Evolutionary conservation across 495 filamentous ascomycete species (phyloP).

Genomic region (Neurospora sp.): DNA sequence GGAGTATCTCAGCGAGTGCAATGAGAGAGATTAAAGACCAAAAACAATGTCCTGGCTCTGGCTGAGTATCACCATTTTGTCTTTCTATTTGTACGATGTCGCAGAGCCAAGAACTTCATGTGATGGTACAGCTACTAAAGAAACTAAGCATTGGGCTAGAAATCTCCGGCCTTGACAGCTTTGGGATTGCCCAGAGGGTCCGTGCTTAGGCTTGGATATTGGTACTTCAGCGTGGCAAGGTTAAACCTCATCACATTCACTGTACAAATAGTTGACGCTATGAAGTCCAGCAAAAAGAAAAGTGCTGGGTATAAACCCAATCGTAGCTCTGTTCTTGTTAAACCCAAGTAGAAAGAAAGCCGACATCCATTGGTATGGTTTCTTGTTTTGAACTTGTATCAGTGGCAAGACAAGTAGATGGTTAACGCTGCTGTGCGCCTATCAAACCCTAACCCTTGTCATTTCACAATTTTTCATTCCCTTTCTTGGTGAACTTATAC

Average conservation of each 20-base stretch:
- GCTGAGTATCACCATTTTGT: neutral
- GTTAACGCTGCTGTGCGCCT: neutral
- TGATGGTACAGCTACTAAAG: neutral
- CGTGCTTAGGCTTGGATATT: neutral
- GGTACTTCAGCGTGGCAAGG: neutral
- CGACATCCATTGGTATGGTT: neutral
- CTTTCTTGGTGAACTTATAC: neutral
- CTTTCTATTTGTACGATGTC: neutral
- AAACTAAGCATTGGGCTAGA: neutral
- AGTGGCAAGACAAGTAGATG: neutral
- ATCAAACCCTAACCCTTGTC: neutral
- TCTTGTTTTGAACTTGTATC: neutral
- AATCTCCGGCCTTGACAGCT: neutral
- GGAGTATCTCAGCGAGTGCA: neutral
- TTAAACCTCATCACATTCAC: neutral
- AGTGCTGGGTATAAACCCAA: neutral
- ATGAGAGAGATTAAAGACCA: neutral
- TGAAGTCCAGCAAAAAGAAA: neutral
- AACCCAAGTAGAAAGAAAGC: neutral
- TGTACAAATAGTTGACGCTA: neutral
- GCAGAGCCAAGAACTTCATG: neutral
- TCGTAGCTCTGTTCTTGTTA: neutral
- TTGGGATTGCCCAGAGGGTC: neutral
- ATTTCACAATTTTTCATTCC: neutral
- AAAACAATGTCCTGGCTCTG: neutral